phyloP scores from a whole-genome alignment of 441 rosid species.

The Geranium incanum region DNA sequence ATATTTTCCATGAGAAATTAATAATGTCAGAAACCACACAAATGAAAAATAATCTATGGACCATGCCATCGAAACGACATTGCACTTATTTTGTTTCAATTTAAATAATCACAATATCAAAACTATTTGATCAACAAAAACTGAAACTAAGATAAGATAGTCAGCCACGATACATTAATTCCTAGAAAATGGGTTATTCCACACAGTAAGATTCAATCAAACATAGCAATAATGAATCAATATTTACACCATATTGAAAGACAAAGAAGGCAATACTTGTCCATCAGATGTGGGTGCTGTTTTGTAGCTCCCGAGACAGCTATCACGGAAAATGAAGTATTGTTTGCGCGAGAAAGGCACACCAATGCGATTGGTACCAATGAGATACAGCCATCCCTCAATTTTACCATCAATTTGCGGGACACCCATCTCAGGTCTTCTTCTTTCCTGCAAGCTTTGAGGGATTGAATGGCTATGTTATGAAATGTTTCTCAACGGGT shows the following conservation, averaged over 20 bases:
- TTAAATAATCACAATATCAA: too few relatives aligned
- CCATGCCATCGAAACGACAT: too few relatives aligned
- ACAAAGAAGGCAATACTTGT: slow-evolving; percentile 35
- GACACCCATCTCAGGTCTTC: slow-evolving; percentile 26
- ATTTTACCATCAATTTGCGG: slow-evolving; percentile 39
- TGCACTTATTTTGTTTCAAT: too few relatives aligned
- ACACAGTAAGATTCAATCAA: too few relatives aligned
- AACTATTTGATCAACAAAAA: too few relatives aligned
- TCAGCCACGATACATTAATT: too few relatives aligned
- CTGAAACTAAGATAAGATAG: too few relatives aligned
- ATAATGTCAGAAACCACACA: too few relatives aligned
- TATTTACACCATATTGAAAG: too few relatives aligned
- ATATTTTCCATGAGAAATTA: too few relatives aligned
- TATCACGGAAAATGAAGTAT: slow-evolving; percentile 56
- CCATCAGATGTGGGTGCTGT: slow-evolving; percentile 42
- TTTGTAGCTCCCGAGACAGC: slow-evolving; percentile 60
- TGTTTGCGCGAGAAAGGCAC: slow-evolving; percentile 68
- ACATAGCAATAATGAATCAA: background rate
- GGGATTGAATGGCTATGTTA: background rate
- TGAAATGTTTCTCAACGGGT: background rate
- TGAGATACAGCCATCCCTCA: slow-evolving; percentile 85
- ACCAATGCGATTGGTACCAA: slow-evolving; percentile 74
- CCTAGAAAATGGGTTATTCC: too few relatives aligned
- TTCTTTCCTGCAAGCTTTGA: background rate
- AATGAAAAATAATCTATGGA: too few relatives aligned